Percentiles rank a stretch among this genome's conserved stretches.
These are phyloP conservation scores for Fusarium sp. DNA, from an alignment of 2,329 filamentous ascomycete species.

Conservation along the genomic window DNA sequence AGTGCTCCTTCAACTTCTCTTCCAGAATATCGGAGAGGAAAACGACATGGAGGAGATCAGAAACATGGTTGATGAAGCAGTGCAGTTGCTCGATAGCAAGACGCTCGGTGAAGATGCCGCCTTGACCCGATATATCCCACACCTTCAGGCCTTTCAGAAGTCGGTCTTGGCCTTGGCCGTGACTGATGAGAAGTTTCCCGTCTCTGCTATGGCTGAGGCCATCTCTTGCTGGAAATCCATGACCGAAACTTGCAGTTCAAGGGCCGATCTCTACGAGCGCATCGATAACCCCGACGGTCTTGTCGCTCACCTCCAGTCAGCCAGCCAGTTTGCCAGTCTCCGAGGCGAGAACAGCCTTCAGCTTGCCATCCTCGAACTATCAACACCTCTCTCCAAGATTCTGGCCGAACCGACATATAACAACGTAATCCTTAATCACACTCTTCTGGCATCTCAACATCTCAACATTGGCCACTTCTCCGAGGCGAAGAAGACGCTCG, in stretches of 20 bases:
- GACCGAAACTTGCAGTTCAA: conserved; percentile 53
- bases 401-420: conserved; percentile 50
- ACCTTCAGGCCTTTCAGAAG: conserved; percentile 59
- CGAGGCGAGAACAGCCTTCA: conserved; percentile 62
- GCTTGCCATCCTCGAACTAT: conserved; percentile 60
- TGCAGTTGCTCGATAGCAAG: conserved; percentile 51
- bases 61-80: conserved; percentile 53
- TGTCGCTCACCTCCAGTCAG: conserved; percentile 62
- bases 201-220: conserved; percentile 50
- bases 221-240: conserved; percentile 60
- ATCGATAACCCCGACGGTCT: conserved; percentile 65
- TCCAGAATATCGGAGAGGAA: conserved; percentile 60
- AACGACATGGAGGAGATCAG: conserved; percentile 55
- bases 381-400: conserved; percentile 55
- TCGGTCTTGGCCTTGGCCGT: conserved; percentile 60
- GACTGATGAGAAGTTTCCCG: conserved; percentile 47
- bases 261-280: conserved; percentile 55
- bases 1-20: conserved; percentile 62
- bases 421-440: conserved; percentile 59
- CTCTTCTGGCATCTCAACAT: conserved; percentile 65
- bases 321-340: conserved; percentile 64
- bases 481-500: conserved; percentile 66
- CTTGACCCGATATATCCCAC: conserved; percentile 59
- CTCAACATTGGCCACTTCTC: conserved; percentile 64
- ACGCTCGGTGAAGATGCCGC: conserved; percentile 59